Conservation (phyloP, 2,329 filamentous ascomycete genomes). For the Penicillium sp. region DNA sequence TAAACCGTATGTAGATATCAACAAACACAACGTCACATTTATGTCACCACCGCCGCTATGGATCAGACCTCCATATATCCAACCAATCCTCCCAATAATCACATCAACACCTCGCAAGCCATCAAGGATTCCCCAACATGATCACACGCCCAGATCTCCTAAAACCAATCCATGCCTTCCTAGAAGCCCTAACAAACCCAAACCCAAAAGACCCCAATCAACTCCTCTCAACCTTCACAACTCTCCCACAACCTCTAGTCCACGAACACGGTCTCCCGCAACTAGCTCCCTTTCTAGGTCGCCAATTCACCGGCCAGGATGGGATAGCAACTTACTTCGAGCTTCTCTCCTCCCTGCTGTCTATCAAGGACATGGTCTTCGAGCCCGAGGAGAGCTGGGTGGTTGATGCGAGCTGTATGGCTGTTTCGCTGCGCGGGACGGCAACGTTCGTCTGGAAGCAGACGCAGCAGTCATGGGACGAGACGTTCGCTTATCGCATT, state of each 20-base stretch:
- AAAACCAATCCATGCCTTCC: constrained; percentile 23
- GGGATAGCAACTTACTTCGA: constrained; percentile 34
- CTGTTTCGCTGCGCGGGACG: constrained; percentile 29
- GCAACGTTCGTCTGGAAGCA: constrained; percentile 30
- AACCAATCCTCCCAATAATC: neutral
- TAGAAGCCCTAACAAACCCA: constrained; percentile 25
- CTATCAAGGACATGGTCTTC: constrained; percentile 33
- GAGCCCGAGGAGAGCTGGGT: constrained; percentile 31
- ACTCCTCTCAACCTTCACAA: constrained; percentile 32
- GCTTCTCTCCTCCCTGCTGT: constrained; percentile 24
- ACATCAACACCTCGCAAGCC: neutral
- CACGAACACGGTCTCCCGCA: constrained; percentile 36
- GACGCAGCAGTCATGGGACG: constrained; percentile 34
- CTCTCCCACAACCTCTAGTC: constrained; percentile 18
- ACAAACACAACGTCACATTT: constrained; percentile 15
- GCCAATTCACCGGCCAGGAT: constrained; percentile 31
- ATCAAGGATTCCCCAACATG: constrained; percentile 3
- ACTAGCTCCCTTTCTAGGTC: constrained; percentile 38
- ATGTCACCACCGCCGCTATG: constrained; percentile 11
- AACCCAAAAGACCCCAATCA: constrained; percentile 15
- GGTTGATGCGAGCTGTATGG: constrained; percentile 28
- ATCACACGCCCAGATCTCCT: constrained; percentile 17
- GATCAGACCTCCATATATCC: neutral
- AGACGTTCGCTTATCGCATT: constrained; percentile 36
- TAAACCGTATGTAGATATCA: neutral